Evolutionary conservation across 331 rosid genomes (phyloP), one percentile per base, ranked within the genome.

Genomic region (Malus hybrid): DNA sequence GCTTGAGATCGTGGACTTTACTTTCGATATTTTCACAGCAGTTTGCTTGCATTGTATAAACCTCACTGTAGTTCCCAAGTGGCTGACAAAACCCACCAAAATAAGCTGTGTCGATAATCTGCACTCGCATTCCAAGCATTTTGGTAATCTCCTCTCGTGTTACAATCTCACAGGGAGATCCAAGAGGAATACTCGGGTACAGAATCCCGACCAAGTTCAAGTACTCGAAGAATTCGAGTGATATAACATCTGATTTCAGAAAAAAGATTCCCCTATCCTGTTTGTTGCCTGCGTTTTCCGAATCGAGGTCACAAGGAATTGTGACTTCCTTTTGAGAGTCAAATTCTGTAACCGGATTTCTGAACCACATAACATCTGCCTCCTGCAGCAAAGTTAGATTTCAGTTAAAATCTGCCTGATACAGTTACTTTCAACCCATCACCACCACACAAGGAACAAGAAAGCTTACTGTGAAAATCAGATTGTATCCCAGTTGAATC

Each of bases 321-420:
- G 90, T 56, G 74, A 83, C 24, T 46, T 74, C 80, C 10, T 64
- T 0, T 6, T 2, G 2, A 36, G 32, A 12, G 46, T 76, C 16
- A 22, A 85, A 76, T n/a, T 87, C 65, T 67, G 20, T 1, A 27
- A 89, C 22, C 24, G 91, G 93, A 71, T 79, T 85, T 69, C 84
- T 83, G 33, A 89, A 80, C 93, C 93, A 89, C 67, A 85, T 67
- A 13, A 85, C 87, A 78, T 89, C 93, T 36, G 82, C 85, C 71
- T 85, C 89, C 91, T 89, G 87, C 82, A 72, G 52, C 75, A 28
- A 29, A 67, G 13, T 28, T 70, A 28, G 6, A 7, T 15, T 7
- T 32, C 64, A 18, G 3, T 20, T 50, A 28, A 54, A n/a, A 57
- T 29, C 56, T 50, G 42, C 65, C 14, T 22, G 79, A 31, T 57